phyloP scores from a whole-genome alignment of 495 filamentous ascomycete species.

The Aspergillus sclerotiicarbonarius region DNA sequence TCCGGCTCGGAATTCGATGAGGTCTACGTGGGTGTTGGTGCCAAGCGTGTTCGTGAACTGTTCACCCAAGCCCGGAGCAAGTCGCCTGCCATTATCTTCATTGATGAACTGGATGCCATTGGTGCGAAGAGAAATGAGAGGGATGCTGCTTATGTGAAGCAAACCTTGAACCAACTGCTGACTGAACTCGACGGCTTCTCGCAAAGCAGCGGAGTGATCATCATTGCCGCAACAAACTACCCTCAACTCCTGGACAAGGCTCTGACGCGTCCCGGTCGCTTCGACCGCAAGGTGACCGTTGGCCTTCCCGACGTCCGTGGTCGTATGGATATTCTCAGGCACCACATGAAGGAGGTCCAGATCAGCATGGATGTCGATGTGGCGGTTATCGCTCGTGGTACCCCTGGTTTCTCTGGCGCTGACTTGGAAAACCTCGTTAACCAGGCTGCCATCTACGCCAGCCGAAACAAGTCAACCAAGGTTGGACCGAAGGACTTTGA shows the following conservation, averaged over 20 bases:
- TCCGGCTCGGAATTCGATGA: constrained; percentile 98
- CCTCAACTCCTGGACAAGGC: constrained; percentile 93
- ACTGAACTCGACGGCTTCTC: constrained; percentile 98
- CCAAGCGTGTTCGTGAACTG: constrained; percentile 96
- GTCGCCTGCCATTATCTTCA: constrained; percentile 95
- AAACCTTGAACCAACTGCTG: constrained; percentile 94
- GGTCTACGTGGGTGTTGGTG: constrained; percentile 96
- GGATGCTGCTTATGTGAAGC: constrained; percentile 94
- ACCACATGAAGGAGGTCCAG: constrained; percentile 88
- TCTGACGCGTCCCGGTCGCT: constrained; percentile 88
- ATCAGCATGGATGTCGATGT: constrained; percentile 76
- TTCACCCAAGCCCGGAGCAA: constrained; percentile 84
- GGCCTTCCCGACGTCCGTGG: constrained; percentile 94
- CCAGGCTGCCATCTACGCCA: constrained; percentile 89
- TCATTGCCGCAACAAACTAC: constrained; percentile 94
- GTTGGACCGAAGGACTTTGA: constrained; percentile 83
- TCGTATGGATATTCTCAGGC: constrained; percentile 83
- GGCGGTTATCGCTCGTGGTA: constrained; percentile 76
- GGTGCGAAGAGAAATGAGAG: constrained; percentile 90
- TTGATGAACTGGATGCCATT: constrained; percentile 95
- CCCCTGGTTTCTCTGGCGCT: constrained; percentile 89
- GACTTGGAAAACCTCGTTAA: constrained; percentile 96
- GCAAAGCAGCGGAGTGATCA: constrained; percentile 88
- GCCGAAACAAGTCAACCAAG: constrained; percentile 67
- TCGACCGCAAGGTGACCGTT: constrained; percentile 87